Base-by-base conservation (phyloP, 176 grass and related monocot genomes). In the Carex cristatella region DNA sequence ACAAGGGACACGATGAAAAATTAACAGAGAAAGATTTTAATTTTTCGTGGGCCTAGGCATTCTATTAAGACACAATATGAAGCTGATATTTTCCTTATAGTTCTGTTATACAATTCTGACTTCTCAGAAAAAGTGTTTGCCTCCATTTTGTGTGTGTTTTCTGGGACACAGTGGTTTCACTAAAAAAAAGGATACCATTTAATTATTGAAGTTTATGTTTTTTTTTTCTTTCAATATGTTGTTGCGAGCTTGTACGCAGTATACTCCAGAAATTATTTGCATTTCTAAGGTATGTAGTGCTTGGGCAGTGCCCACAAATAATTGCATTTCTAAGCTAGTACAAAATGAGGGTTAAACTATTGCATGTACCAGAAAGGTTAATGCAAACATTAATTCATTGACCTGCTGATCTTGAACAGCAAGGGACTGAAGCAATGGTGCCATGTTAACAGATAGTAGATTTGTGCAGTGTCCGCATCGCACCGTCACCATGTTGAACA, bases 401-500 rank as follows among this genome's bases (percentile, higher is more conserved):
- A 97, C 94, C 94, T 97, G 94, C 10, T 88, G 83, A 38, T 94
- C 90, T 90, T 92, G 90, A 89, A 84, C 65, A 55, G 88, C 61
- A 11, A 82, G 69, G 70, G 89, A 65, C 83, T 93, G 91, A 59
- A 90, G 88, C 42, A 89, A 89, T 48, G 84, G 65, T 55, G 89
- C 94, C 46, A 98, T 89, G 57, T 93, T 94, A 86, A 98, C 92
- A 3, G 91, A 94, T 35, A 98, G 88, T 78, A 98, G 88, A 87
- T 89, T 92, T 79, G 89, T 88, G 71, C 96, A 98, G 89, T 95
- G 96, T 10, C 96, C 96, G 65, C 96, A 98, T 86, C 91, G 90
- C 23, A 98, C 96, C 18, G 93, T 98, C 37, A 95, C 96, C 73
- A 88, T 87, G 83, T 88, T 94, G 88, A 94, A 86, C 69, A 91